Evolutionary conservation across 306 rosid genomes (phyloP).

Genomic region (Senna tora): DNA sequence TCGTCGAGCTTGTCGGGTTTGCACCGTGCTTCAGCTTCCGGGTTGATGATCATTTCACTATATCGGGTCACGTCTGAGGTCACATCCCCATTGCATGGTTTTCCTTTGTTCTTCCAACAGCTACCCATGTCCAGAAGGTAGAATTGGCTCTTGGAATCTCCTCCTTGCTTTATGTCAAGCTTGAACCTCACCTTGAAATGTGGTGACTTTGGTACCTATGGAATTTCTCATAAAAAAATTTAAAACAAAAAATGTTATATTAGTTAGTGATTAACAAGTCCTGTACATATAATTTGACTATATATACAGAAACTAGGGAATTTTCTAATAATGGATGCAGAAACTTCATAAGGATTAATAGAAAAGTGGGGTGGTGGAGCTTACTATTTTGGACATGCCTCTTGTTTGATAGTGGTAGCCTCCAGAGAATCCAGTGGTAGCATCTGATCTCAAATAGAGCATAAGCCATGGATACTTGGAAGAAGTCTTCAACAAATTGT

Average conservation of each 20-base stretch:
- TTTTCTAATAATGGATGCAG: too few relatives aligned
- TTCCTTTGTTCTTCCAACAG: conserved; percentile 71
- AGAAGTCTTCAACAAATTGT: conserved; percentile 60
- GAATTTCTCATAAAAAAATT: not conserved
- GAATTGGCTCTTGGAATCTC: conserved; percentile 55
- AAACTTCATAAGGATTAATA: too few relatives aligned
- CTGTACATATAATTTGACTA: too few relatives aligned
- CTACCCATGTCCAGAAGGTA: conserved; percentile 73
- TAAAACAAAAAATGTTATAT: too few relatives aligned
- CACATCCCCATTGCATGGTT: conserved; percentile 61
- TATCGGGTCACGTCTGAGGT: conserved; percentile 65
- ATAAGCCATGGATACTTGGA: conserved; percentile 66
- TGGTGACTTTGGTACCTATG: conserved; percentile 43
- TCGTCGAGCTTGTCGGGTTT: conserved; percentile 33
- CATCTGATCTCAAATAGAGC: conserved; percentile 70
- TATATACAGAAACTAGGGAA: too few relatives aligned
- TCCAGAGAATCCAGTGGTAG: conserved; percentile 55
- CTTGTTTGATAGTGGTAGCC: conserved; percentile 63
- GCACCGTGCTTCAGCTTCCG: conserved; percentile 45
- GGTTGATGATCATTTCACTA: conserved; percentile 71
- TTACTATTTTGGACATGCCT: conserved; percentile 64
- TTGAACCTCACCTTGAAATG: conserved; percentile 44
- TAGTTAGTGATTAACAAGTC: too few relatives aligned
- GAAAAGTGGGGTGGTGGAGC: not conserved
- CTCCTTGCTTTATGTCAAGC: conserved; percentile 50